Conservation (phyloP, 2,329 filamentous ascomycete species). For the Cladosporium sphaerospermum region DNA sequence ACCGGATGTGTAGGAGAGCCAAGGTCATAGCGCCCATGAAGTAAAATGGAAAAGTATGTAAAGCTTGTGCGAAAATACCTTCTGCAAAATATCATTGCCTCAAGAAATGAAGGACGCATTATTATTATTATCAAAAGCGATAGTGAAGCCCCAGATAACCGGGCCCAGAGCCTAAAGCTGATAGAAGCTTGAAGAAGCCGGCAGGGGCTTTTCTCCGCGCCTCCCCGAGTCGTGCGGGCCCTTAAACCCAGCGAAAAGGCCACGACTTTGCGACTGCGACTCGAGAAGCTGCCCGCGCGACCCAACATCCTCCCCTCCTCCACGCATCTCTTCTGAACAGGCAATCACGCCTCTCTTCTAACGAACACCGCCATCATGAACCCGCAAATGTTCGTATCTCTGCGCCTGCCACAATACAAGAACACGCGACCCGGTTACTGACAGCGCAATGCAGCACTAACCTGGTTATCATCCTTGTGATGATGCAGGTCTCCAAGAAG, state of each 20-base stretch:
- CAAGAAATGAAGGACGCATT: too few species aligned
- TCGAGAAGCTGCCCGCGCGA: too few species aligned
- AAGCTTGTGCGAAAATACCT: neutral
- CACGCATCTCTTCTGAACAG: neutral
- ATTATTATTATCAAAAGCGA: too few species aligned
- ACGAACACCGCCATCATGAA: constrained; percentile 22
- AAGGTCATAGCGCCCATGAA: neutral
- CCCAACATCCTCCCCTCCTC: neutral
- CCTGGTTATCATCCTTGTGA: constrained; percentile 87
- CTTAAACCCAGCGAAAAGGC: too few species aligned
- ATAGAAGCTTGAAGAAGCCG: too few species aligned
- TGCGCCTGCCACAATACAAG: neutral
- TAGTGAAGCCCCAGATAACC: too few species aligned
- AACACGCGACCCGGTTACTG: constrained; percentile 11
- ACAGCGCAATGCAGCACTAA: constrained; percentile 60
- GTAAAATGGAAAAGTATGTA: neutral
- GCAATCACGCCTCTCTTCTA: constrained; percentile 4
- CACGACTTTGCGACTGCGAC: too few species aligned
- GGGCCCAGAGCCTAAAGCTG: too few species aligned
- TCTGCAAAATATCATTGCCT: too few species aligned
- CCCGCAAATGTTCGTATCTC: constrained; percentile 26
- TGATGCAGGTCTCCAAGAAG: constrained; percentile 98
- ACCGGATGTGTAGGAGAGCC: too few species aligned
- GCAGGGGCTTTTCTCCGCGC: too few species aligned
- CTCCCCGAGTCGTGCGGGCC: too few species aligned